A percentile compares a stretch with the other conserved stretches of the same genome.
These are phyloP conservation scores for Globisporangium cystogenes DNA, from an alignment of 352 stramenopile genomes.

Conservation along the genomic window DNA sequence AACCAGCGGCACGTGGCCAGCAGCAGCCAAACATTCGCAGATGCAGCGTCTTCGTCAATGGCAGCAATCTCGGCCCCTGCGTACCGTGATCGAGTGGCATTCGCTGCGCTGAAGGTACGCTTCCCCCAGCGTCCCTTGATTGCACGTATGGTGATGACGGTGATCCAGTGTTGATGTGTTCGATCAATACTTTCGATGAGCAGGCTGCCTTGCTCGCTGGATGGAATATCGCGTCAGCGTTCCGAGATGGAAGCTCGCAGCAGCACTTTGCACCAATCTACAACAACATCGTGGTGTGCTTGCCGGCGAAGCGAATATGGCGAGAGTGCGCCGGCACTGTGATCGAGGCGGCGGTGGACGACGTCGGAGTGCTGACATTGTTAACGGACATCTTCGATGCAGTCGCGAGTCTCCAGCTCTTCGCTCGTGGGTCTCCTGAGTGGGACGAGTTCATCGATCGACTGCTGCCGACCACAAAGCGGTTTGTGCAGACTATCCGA, in stretches of 20 bases:
- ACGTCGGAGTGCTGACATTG: conserved; percentile 24
- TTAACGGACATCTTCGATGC: conserved; percentile 31
- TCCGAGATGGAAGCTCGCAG: conserved; percentile 24
- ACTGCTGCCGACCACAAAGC: conserved; percentile 32
- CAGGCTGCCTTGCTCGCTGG: conserved; percentile 33
- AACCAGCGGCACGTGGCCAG: background rate
- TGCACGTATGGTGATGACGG: conserved; percentile 21
- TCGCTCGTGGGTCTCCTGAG: conserved; percentile 22
- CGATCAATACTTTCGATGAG: too few relatives aligned
- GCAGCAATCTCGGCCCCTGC: conserved; percentile 1
- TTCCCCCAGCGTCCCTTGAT: background rate
- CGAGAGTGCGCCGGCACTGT: conserved; percentile 20
- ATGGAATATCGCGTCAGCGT: conserved; percentile 39
- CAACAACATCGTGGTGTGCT: conserved; percentile 38
- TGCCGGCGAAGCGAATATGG: conserved; percentile 38
- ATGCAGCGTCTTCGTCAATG: conserved; percentile 6
- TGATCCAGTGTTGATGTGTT: too few relatives aligned
- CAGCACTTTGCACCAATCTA: conserved; percentile 30
- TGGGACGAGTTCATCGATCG: conserved; percentile 47
- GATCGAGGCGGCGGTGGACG: conserved; percentile 25
- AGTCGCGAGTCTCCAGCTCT: conserved; percentile 31
- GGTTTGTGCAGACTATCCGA: conserved; percentile 30
- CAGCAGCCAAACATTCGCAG: conserved; percentile 10
- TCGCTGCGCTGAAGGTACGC: conserved; percentile 24
- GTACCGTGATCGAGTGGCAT: conserved; percentile 6